Conservation (phyloP, 2,329 filamentous ascomycete genomes). For the Colletotrichum magnum region DNA sequence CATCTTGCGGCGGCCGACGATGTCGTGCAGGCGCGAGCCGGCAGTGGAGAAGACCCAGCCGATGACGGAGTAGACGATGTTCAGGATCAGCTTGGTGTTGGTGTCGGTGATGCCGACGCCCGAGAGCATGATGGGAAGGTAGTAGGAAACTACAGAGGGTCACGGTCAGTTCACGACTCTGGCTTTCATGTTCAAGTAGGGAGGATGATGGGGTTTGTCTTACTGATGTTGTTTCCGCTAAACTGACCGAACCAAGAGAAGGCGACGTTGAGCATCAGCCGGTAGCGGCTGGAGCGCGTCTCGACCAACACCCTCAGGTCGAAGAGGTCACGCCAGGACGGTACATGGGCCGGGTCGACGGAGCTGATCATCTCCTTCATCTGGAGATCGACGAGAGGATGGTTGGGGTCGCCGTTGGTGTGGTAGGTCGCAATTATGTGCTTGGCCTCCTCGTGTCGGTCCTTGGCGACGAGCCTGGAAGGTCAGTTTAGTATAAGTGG, state of each 20-base stretch:
- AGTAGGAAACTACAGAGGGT: conserved; percentile 49
- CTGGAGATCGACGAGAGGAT: conserved; percentile 34
- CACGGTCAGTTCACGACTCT: neutral
- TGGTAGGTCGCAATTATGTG: conserved; percentile 65
- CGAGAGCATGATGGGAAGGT: conserved; percentile 56
- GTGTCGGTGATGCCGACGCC: conserved; percentile 56
- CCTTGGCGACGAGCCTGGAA: conserved; percentile 61
- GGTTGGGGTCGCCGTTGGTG: conserved; percentile 57
- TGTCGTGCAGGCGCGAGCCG: conserved; percentile 56
- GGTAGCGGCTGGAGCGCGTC: conserved; percentile 52
- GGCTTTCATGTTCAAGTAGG: conserved; percentile 28
- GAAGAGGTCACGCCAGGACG: conserved; percentile 53
- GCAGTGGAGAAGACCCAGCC: conserved; percentile 54
- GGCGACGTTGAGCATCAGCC: conserved; percentile 55
- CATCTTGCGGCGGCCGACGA: conserved; percentile 56
- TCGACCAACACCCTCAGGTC: conserved; percentile 53
- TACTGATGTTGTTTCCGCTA: conserved; percentile 47
- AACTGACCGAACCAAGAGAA: conserved; percentile 59
- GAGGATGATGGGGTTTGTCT: neutral
- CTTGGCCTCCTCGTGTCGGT: conserved; percentile 64
- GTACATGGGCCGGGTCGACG: conserved; percentile 10
- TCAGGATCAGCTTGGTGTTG: conserved; percentile 55
- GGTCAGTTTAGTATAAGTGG: conserved; percentile 47
- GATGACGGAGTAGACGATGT: conserved; percentile 56
- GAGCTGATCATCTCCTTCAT: conserved; percentile 43